phyloP scores from a whole-genome alignment of 2,329 filamentous ascomycete genomes.

The Bipolaris zeicola region DNA sequence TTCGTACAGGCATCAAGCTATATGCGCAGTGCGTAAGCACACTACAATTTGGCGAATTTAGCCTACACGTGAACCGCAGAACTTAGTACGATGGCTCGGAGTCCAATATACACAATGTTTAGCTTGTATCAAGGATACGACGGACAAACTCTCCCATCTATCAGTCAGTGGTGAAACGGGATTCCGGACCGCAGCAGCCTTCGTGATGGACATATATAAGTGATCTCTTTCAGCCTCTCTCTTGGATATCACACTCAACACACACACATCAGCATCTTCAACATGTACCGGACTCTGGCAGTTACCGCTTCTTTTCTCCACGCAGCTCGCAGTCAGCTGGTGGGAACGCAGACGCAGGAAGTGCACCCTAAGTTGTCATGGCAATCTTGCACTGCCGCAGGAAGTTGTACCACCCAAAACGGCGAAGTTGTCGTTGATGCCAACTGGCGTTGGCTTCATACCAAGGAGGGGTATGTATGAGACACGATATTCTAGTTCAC shows the following conservation, averaged over 20 bases:
- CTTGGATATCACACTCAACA: not conserved
- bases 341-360: slow-evolving; percentile 47
- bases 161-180: not conserved
- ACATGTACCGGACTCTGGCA: slow-evolving; percentile 44
- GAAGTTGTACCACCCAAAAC: slow-evolving; percentile 42
- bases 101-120: not conserved
- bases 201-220: not conserved
- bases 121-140: not conserved
- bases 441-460: slow-evolving; percentile 58
- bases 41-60: not conserved
- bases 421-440: slow-evolving; percentile 50
- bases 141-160: not conserved
- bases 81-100: not conserved
- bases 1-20: not conserved
- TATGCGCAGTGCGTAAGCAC: not conserved
- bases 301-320: slow-evolving; percentile 54
- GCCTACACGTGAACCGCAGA: not conserved
- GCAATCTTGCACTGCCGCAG: slow-evolving; percentile 46
- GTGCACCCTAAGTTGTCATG: slow-evolving; percentile 48
- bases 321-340: slow-evolving; percentile 53
- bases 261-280: slow-evolving; percentile 6
- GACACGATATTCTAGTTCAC: not conserved
- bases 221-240: not conserved
- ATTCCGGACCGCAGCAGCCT: not conserved
- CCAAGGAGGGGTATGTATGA: slow-evolving; percentile 32